Conservation (phyloP, 2,329 filamentous ascomycete species). For the Ascochyta viciae-villosae region DNA sequence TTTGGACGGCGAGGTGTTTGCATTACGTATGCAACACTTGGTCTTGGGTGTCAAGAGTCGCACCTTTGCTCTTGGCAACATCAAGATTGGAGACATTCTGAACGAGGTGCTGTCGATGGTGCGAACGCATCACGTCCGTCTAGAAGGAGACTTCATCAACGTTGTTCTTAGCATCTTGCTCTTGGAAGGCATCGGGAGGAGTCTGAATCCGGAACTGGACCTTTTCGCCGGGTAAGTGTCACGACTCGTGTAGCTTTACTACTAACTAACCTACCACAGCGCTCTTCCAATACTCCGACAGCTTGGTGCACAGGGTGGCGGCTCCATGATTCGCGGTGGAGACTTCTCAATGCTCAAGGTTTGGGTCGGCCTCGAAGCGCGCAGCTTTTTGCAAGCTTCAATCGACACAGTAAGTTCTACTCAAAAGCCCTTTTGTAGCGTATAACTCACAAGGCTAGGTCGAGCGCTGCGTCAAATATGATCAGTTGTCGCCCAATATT, state of each 20-base stretch:
- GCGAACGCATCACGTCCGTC: conserved; percentile 84
- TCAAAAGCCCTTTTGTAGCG: too few species aligned
- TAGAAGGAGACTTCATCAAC: conserved; percentile 98
- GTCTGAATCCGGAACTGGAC: conserved; percentile 84
- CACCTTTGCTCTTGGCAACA: conserved; percentile 89
- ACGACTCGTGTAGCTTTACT: neutral
- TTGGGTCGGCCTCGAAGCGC: conserved; percentile 88
- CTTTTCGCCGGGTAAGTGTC: conserved; percentile 72
- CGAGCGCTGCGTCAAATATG: conserved; percentile 89
- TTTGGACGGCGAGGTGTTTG: conserved; percentile 87
- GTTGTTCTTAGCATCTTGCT: conserved; percentile 94
- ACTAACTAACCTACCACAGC: conserved; percentile 54
- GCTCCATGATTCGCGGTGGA: conserved; percentile 57
- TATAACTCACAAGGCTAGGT: conserved; percentile 59
- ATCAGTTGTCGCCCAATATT: conserved; percentile 86
- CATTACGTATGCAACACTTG: conserved; percentile 95
- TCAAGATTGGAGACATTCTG: conserved; percentile 95
- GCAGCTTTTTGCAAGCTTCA: conserved; percentile 87
- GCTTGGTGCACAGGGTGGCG: conserved; percentile 78
- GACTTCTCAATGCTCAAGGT: conserved; percentile 78
- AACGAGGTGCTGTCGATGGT: conserved; percentile 93
- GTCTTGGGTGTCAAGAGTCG: conserved; percentile 88
- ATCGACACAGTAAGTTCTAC: conserved; percentile 76
- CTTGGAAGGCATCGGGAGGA: conserved; percentile 91
- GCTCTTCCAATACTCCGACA: conserved; percentile 90